Evolutionary conservation across 2,329 filamentous ascomycete species (phyloP), one percentile per base, ranked within the genome.

Genomic region (Dactylella cylindrospora): DNA sequence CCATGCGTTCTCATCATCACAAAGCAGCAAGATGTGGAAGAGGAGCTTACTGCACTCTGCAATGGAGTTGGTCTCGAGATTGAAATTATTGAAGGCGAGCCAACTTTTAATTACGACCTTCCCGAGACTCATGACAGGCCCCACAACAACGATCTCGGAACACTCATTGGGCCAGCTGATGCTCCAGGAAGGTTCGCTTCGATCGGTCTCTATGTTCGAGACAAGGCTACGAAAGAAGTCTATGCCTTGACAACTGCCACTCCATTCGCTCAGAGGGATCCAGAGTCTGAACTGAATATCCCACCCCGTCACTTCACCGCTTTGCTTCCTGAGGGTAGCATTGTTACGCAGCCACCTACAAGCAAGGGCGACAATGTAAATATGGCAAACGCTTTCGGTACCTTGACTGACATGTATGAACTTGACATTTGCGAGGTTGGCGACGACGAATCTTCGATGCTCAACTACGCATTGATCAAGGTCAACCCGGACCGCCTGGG

Each of bases 1-100:
- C 41, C 55, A 12, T 61, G 55, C 19, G 55, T 61, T 6, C 44
- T 61, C 20, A 53, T 61, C 28, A 19, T 61, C 26, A 61, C 55
- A 6, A 23, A 15, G n/a, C 55, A 53, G 17, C 28, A 31, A 13
- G 40, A n/a, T 6, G 13, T 61, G 5, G 41, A 40, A 12, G 28
- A 19, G 13, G 46, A 61, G 12, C 4, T 61, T 32, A 33, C 9
- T n/a, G 20, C 35, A 19, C 22, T 61, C 10, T 61, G 55, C 29
- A 31, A 40, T 28, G 55, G 40, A 6, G 53, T 61, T 41, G 47
- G 29, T 13, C 47, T 61, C 7, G 55, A 61, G 12, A 15, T 47
- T 17, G 55, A 61, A 22, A 53, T 61, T 28, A 13, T 61, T 5
- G 41, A 47, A 12, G 55, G 55, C n/a, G 55, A 61, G 13, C 47